Evolutionary conservation across 495 filamentous ascomycete species (phyloP).

Genomic region (Niebla homalea): DNA sequence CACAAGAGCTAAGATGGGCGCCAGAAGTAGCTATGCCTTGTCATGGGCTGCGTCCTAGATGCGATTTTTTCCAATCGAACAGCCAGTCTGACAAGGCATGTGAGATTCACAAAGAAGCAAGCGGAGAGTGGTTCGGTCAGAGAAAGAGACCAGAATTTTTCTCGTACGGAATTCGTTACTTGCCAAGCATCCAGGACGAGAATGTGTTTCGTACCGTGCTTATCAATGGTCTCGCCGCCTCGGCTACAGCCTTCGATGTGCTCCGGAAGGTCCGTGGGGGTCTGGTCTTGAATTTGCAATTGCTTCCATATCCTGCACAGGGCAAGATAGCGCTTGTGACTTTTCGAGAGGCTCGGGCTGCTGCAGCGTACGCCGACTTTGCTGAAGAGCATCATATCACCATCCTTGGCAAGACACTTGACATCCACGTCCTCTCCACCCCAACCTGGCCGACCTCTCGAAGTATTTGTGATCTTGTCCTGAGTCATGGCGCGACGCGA

Average conservation of each 20-base stretch:
- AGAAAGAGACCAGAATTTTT: constrained; percentile 1
- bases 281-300: background rate
- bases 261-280: constrained; percentile 9
- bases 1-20: no score
- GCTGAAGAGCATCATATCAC: background rate
- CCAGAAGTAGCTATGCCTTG: no score
- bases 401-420: background rate
- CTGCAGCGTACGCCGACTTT: background rate
- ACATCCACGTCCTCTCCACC: background rate
- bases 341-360: constrained; percentile 7
- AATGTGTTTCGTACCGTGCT: constrained; percentile 12
- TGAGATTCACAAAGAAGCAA: background rate
- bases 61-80: background rate
- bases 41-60: background rate
- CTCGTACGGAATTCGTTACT: constrained; percentile 7
- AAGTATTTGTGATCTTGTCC: background rate
- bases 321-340: constrained; percentile 9
- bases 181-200: background rate
- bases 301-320: constrained; percentile 7
- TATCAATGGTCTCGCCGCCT: background rate
- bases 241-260: background rate
- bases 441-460: constrained; percentile 11
- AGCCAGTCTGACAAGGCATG: background rate
- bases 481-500: constrained; percentile 2
- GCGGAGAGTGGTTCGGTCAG: background rate